A percentile compares a stretch with the other conserved stretches of the same genome.
phyloP scores from a whole-genome alignment of 129 eudicot species.

The Logfia minima region DNA sequence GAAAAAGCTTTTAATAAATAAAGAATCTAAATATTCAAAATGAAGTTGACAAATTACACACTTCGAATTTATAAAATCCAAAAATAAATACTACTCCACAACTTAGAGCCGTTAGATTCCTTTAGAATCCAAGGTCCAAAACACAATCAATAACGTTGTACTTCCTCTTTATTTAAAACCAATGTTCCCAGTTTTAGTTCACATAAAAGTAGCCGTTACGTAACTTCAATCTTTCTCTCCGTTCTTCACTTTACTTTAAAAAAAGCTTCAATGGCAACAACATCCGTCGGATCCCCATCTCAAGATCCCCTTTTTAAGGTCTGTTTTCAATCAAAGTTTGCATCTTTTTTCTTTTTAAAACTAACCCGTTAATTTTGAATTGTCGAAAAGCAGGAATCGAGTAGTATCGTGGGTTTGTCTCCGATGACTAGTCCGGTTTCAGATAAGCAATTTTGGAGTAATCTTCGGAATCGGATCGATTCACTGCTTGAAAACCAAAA shows the following conservation, averaged over 20 bases:
- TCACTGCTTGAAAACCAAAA: slow-evolving; percentile 56
- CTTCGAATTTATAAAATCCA: background rate
- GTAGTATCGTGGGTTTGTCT: slow-evolving; percentile 32
- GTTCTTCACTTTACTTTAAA: slow-evolving; percentile 27
- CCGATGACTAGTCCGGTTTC: slow-evolving; percentile 59
- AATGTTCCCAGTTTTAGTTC: background rate
- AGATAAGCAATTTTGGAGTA: slow-evolving; percentile 76
- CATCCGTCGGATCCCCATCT: slow-evolving; percentile 60
- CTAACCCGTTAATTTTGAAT: background rate
- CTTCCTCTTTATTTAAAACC: background rate
- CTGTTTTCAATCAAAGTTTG: background rate
- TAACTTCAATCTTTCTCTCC: slow-evolving; percentile 17
- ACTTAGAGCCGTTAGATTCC: slow-evolving; percentile 29
- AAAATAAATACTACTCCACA: background rate
- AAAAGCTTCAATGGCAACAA: slow-evolving; percentile 56
- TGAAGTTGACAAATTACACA: background rate
- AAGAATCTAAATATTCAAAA: no score
- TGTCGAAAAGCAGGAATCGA: slow-evolving; percentile 42
- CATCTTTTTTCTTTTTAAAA: background rate
- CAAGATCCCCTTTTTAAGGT: slow-evolving; percentile 58
- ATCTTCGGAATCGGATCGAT: slow-evolving; percentile 67
- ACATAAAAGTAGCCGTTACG: slow-evolving; percentile 69
- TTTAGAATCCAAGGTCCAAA: slow-evolving; percentile 20
- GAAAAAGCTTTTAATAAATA: no score
- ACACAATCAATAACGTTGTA: slow-evolving; percentile 42